Conservation (phyloP, 768 basidiomycete species). For the Termitomyces sp. region DNA sequence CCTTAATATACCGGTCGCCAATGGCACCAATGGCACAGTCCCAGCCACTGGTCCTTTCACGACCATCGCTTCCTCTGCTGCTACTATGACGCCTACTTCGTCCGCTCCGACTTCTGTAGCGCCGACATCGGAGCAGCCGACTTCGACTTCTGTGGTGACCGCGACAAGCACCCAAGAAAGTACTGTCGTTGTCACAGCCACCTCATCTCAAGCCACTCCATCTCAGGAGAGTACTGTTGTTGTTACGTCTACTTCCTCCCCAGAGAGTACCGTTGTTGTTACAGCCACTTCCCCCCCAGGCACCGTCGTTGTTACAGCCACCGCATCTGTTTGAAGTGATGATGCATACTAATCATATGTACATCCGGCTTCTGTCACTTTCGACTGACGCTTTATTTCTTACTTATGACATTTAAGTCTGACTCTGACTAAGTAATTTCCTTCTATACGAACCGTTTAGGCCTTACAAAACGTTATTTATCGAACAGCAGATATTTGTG, state of each 20-base stretch:
- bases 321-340: neutral
- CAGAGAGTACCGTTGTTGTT: neutral
- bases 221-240: neutral
- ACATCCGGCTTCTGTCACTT: neutral
- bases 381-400: neutral
- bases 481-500: neutral
- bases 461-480: neutral
- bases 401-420: neutral
- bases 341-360: neutral
- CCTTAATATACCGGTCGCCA: constrained; percentile 5
- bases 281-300: neutral
- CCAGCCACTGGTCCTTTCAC: neutral
- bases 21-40: constrained; percentile 2
- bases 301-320: neutral
- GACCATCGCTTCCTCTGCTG: neutral
- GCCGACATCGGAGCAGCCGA: neutral
- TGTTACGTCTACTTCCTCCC: neutral
- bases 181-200: neutral
- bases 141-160: neutral
- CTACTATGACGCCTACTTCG: neutral
- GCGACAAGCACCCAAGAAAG: neutral
- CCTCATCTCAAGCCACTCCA: neutral
- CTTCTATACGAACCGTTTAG: neutral
- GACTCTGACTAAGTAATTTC: neutral
- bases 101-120: neutral